Evolutionary conservation across 2,329 filamentous ascomycete species (phyloP).

Genomic region (Hypoxylon sp.): DNA sequence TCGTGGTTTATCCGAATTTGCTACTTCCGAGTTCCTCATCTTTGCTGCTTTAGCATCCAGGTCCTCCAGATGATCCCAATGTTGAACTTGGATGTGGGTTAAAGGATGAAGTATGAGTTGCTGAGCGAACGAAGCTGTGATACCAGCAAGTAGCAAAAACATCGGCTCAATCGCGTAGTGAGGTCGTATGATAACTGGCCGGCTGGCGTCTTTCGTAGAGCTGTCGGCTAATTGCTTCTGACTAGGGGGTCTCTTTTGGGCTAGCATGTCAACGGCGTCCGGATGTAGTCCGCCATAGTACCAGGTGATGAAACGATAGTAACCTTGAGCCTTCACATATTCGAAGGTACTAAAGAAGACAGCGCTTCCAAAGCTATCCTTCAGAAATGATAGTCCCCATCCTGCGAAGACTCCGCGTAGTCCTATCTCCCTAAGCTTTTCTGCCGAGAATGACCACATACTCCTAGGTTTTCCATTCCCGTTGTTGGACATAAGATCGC

Average conservation of each 20-base stretch:
- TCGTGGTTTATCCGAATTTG: conserved; percentile 54
- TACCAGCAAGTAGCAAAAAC: conserved; percentile 78
- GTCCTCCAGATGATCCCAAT: conserved; percentile 80
- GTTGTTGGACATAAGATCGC: conserved; percentile 61
- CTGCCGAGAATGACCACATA: conserved; percentile 80
- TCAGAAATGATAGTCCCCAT: conserved; percentile 77
- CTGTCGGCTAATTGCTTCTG: conserved; percentile 40
- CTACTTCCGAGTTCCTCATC: conserved; percentile 56
- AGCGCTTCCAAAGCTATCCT: conserved; percentile 78
- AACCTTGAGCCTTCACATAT: conserved; percentile 80
- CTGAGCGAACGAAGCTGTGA: conserved; percentile 77
- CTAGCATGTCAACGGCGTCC: conserved; percentile 66
- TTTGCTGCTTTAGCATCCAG: conserved; percentile 73
- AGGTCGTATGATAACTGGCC: conserved; percentile 72
- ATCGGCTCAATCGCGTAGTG: conserved; percentile 82
- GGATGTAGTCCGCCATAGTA: conserved; percentile 75
- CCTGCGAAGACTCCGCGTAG: conserved; percentile 80
- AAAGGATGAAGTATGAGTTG: conserved; percentile 80
- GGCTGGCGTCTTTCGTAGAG: conserved; percentile 41
- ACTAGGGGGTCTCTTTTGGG: conserved; percentile 60
- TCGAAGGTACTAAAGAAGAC: conserved; percentile 84
- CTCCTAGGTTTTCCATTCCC: conserved; percentile 65
- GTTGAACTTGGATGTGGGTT: conserved; percentile 77
- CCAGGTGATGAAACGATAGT: conserved; percentile 78
- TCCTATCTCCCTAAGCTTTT: conserved; percentile 80